Evolutionary conservation across 768 basidiomycete genomes (phyloP).

Genomic region (Agaricus blazei): DNA sequence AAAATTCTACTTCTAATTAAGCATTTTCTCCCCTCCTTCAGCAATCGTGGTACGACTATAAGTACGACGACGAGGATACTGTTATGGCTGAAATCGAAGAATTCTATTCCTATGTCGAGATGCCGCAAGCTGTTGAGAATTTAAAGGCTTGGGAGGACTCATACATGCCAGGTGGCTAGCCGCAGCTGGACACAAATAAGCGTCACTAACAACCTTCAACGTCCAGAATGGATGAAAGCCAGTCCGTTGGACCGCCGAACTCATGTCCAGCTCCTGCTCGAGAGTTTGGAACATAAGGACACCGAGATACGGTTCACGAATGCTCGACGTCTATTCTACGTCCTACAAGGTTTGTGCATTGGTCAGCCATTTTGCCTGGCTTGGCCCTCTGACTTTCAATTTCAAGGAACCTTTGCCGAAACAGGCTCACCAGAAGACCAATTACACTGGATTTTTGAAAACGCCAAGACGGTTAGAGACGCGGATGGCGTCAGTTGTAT

Average conservation of each 20-base stretch:
- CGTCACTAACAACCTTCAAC: neutral
- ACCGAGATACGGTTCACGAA: constrained; percentile 82
- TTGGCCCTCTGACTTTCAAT: neutral
- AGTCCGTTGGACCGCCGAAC: constrained; percentile 55
- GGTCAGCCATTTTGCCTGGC: neutral
- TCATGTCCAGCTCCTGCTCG: constrained; percentile 76
- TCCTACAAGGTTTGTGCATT: constrained; percentile 72
- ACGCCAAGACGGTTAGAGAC: constrained; percentile 78
- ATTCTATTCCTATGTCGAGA: constrained; percentile 96
- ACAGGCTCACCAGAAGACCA: constrained; percentile 92
- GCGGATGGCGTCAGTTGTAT: constrained; percentile 82
- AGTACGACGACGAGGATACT: constrained; percentile 95
- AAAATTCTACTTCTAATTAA: neutral
- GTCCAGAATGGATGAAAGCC: constrained; percentile 72
- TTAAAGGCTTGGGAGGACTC: constrained; percentile 84
- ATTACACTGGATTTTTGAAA: constrained; percentile 92
- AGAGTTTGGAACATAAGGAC: constrained; percentile 84
- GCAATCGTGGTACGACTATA: constrained; percentile 88
- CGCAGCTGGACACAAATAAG: neutral
- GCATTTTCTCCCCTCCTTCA: constrained; percentile 23
- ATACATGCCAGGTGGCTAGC: constrained; percentile 59
- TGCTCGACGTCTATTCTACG: constrained; percentile 82
- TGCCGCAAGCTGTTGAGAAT: constrained; percentile 85
- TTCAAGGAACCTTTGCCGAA: constrained; percentile 81
- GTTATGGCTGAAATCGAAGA: constrained; percentile 96